These are phyloP conservation scores for Malus fusca DNA, from an alignment of 306 rosid genomes.

Conservation along the genomic window DNA sequence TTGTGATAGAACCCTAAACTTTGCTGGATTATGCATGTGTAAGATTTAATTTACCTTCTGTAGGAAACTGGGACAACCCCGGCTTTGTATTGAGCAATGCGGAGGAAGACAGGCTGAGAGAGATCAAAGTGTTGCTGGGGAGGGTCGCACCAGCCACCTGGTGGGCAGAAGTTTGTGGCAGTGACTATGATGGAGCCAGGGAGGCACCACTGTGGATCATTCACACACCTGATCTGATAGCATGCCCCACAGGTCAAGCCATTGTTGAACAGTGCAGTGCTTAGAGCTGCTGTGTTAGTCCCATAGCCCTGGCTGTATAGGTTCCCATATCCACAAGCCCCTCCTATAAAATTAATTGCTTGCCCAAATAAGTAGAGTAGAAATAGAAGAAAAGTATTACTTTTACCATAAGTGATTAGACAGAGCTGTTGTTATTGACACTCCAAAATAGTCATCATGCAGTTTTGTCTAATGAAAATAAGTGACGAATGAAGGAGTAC, in stretches of 20 bases:
- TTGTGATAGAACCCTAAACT: no score
- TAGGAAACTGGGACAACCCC: conserved; percentile 67
- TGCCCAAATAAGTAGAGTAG: background rate
- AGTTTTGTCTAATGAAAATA: no score
- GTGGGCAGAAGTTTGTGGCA: conserved; percentile 84
- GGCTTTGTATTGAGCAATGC: conserved; percentile 61
- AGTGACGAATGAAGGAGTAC: no score
- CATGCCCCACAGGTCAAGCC: conserved; percentile 82
- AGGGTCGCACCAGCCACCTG: conserved; percentile 90
- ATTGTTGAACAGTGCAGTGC: conserved; percentile 64
- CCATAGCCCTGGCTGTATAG: conserved; percentile 77
- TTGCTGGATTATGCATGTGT: no score
- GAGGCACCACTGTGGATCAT: conserved; percentile 71
- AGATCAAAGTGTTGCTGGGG: conserved; percentile 74
- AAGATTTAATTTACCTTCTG: conserved; percentile 33
- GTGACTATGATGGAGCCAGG: conserved; percentile 55
- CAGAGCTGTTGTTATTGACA: no score
- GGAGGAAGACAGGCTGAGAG: conserved; percentile 65
- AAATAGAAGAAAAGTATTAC: background rate
- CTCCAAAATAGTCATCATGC: no score
- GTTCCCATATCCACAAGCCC: conserved; percentile 87
- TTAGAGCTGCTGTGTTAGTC: conserved; percentile 70
- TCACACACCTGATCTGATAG: conserved; percentile 53
- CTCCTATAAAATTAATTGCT: conserved; percentile 32
- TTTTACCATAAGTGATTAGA: background rate